Percentiles rank a stretch among this genome's conserved stretches.
Evolutionary conservation across 2,329 filamentous ascomycete species (phyloP).

Genomic region (Hypoxylon sp.): DNA sequence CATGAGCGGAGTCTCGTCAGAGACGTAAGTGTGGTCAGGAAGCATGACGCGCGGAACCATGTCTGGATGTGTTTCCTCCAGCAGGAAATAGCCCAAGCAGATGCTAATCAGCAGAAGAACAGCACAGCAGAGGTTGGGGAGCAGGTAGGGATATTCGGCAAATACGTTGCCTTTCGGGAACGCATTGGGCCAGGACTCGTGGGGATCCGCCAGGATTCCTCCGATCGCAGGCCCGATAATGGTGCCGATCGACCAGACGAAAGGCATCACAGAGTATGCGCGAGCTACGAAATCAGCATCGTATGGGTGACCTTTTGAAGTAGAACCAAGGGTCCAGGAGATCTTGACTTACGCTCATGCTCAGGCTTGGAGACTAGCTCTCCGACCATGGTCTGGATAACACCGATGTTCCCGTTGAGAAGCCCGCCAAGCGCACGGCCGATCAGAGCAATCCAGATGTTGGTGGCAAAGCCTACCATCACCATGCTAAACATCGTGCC

Average conservation of each 20-base stretch:
- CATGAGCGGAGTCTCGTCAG: constrained; percentile 77
- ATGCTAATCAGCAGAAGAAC: constrained; percentile 80
- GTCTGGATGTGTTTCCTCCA: constrained; percentile 90
- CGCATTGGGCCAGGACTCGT: constrained; percentile 72
- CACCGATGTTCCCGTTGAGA: constrained; percentile 90
- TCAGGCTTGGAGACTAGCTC: constrained; percentile 84
- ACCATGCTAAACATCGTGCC: constrained; percentile 86
- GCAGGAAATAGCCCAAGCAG: constrained; percentile 77
- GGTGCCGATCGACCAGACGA: constrained; percentile 90
- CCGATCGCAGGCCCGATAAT: constrained; percentile 90
- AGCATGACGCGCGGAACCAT: constrained; percentile 66
- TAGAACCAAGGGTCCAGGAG: background rate
- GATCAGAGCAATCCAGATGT: constrained; percentile 82
- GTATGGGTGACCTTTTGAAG: background rate
- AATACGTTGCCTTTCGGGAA: constrained; percentile 77
- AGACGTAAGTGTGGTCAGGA: constrained; percentile 59
- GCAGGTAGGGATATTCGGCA: constrained; percentile 80
- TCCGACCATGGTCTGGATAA: constrained; percentile 92
- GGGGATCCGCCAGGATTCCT: constrained; percentile 83
- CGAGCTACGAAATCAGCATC: constrained; percentile 61
- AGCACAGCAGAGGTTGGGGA: constrained; percentile 89
- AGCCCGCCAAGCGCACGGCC: constrained; percentile 81
- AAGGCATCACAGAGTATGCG: constrained; percentile 92
- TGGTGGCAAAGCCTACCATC: constrained; percentile 81
- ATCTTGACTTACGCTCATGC: constrained; percentile 75